Percentiles rank a stretch among this genome's conserved stretches.
phyloP scores from a whole-genome alignment of 495 filamentous ascomycete species.

The Penicillium canariense region DNA sequence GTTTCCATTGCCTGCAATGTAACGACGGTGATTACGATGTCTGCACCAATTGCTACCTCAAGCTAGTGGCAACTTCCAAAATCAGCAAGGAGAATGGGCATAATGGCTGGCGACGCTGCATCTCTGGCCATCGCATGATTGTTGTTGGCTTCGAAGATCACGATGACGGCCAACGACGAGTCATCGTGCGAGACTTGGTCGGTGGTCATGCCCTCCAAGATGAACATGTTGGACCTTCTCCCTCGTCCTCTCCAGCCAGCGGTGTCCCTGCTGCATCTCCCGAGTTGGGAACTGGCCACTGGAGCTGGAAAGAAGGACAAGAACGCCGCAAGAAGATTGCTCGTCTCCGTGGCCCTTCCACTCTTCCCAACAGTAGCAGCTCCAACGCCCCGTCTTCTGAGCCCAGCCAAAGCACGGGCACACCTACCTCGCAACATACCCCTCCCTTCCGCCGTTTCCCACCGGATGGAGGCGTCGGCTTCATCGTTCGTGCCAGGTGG shows the following conservation, averaged over 20 bases:
- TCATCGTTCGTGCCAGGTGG: slow-evolving; percentile 63
- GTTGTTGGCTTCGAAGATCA: slow-evolving; percentile 69
- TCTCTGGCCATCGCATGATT: slow-evolving; percentile 78
- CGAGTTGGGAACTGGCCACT: slow-evolving; percentile 35
- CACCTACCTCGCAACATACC: slow-evolving; percentile 13
- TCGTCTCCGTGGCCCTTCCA: slow-evolving; percentile 25
- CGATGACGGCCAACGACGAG: slow-evolving; percentile 53
- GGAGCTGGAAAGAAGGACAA: slow-evolving; percentile 51
- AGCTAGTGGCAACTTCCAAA: slow-evolving; percentile 55
- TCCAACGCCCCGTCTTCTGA: slow-evolving; percentile 16
- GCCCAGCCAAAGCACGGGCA: slow-evolving; percentile 4
- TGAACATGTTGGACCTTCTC: slow-evolving; percentile 40
- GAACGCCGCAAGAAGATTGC: slow-evolving; percentile 50
- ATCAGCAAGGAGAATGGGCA: slow-evolving; percentile 72
- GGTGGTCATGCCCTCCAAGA: slow-evolving; percentile 65
- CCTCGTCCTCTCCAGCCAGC: slow-evolving; percentile 16
- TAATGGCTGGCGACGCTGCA: slow-evolving; percentile 77
- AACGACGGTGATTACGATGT: slow-evolving; percentile 80
- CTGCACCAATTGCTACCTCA: slow-evolving; percentile 71
- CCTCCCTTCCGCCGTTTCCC: slow-evolving; percentile 51
- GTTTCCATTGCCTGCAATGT: slow-evolving; percentile 74
- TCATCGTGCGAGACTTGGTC: slow-evolving; percentile 64
- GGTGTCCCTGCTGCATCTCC: slow-evolving; percentile 23
- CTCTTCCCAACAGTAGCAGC: slow-evolving; percentile 3
- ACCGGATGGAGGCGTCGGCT: slow-evolving; percentile 65